Evolutionary conservation across 208 protist genomes (phyloP), one percentile per base, ranked within the genome.

Genomic region (Trypanosoma conorhini): DNA sequence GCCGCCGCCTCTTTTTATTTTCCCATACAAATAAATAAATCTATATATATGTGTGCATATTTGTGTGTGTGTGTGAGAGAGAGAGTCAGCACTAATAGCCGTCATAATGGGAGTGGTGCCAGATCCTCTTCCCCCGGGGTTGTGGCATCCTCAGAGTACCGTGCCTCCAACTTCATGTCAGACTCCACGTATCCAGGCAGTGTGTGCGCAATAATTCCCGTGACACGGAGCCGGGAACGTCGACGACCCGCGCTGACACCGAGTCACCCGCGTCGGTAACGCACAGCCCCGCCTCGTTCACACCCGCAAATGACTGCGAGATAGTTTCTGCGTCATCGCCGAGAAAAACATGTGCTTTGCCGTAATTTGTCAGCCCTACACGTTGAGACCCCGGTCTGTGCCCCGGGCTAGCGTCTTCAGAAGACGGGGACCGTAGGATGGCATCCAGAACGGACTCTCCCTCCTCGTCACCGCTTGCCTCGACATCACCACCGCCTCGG

Each of bases 131-230:
- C 35, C 8, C n/a, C 51, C 51, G 28, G 8, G 9, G 40, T 46
- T 46, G 42, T 13, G 42, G 15, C 5, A 46, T 46, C 35, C 3
- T 55, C 21, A 38, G 22, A 17, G 35, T 62, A 70, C 8, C 13
- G 15, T 35, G 21, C 44, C 58, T 74, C 58, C 55, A 74, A 56
- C n/a, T 24, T 22, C 40, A 56, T 48, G 24, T 66, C 58, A 0
- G 44, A 30, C 17, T 57, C 54, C 10, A 38, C 55, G 31, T 55
- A 67, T 31, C 42, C 33, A 15, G 70, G 51, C 70, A 75, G 26
- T 75, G 70, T 50, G 70, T 54, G 33, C 31, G 70, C 21, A 68
- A 22, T 21, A 75, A 40, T n/a, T 61, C 70, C 17, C 63, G 33
- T 31, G 61, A 56, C 1, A 61, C 59, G 28, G n/a, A 40, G 19